These are phyloP conservation scores for Fraxinus velutina DNA, from an alignment of 305 asterid species.

Conservation along the genomic window DNA sequence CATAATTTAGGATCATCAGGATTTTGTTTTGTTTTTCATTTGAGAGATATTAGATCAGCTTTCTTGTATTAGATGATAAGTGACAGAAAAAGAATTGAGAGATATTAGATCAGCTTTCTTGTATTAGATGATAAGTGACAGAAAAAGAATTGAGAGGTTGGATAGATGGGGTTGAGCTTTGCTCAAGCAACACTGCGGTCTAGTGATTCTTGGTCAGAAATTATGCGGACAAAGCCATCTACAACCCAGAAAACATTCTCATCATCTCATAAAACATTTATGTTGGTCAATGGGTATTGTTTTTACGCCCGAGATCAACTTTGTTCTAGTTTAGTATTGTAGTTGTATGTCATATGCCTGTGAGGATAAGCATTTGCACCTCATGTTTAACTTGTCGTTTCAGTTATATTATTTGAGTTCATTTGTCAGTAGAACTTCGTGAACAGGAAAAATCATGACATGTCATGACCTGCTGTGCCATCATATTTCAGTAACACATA, in stretches of 20 bases:
- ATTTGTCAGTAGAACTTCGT: slow-evolving; percentile 13
- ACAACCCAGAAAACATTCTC: not conserved
- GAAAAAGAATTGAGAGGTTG: slow-evolving; percentile 8
- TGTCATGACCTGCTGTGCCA: not conserved
- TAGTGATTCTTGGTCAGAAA: slow-evolving; percentile 14
- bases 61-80: too few species aligned
- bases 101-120: not conserved
- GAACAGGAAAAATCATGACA: slow-evolving; percentile 5
- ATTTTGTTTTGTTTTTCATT: not conserved
- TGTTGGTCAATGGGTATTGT: slow-evolving; percentile 6
- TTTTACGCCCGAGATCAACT: not conserved
- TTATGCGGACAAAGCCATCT: not conserved
- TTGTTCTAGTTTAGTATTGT: slow-evolving; percentile 20
- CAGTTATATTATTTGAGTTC: not conserved
- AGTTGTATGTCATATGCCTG: slow-evolving; percentile 8
- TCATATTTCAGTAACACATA: slow-evolving; percentile 10
- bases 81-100: not conserved
- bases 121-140: not conserved
- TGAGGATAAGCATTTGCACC: not conserved
- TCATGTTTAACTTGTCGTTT: slow-evolving; percentile 8
- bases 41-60: not conserved
- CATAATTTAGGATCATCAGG: not conserved
- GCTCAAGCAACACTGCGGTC: slow-evolving; percentile 6
- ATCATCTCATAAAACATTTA: not conserved
- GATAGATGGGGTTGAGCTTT: slow-evolving; percentile 11